Evolutionary conservation across 2,329 filamentous ascomycete genomes (phyloP).

Genomic region (Fusarium sp.): DNA sequence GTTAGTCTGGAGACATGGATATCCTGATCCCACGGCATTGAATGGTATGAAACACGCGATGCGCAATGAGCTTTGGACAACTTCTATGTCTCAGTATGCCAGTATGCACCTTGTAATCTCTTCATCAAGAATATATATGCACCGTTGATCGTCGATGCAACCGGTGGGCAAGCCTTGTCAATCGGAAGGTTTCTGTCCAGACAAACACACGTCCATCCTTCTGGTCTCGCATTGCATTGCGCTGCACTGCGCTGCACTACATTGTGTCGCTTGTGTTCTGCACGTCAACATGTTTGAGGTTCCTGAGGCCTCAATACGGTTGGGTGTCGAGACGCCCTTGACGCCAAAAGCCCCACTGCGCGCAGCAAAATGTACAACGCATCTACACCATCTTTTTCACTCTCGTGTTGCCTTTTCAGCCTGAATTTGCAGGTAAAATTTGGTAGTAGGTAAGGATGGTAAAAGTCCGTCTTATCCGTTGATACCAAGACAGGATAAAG

Average conservation of each 20-base stretch:
- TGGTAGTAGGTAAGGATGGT: constrained; percentile 4
- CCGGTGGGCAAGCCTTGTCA: constrained; percentile 38
- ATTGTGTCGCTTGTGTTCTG: constrained; percentile 33
- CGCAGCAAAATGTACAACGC: constrained; percentile 61
- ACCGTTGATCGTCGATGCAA: constrained; percentile 33
- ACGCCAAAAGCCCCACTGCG: constrained; percentile 53
- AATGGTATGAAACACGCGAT: background rate
- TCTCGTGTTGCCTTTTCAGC: constrained; percentile 22
- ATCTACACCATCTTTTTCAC: constrained; percentile 49
- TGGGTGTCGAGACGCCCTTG: constrained; percentile 62
- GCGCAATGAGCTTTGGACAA: background rate
- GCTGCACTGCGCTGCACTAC: constrained; percentile 10
- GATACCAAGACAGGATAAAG: background rate
- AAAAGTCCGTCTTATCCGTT: background rate
- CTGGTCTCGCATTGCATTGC: constrained; percentile 24
- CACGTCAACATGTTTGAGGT: constrained; percentile 37
- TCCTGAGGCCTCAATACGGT: constrained; percentile 52
- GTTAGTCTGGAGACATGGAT: constrained; percentile 31
- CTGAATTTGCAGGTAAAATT: constrained; percentile 16
- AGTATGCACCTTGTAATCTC: constrained; percentile 12
- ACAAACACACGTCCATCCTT: constrained; percentile 33
- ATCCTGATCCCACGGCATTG: constrained; percentile 33
- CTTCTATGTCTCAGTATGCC: background rate
- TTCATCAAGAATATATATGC: constrained; percentile 10
- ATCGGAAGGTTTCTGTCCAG: constrained; percentile 33